Percentiles rank a stretch among this genome's conserved stretches.
These are phyloP conservation scores for Tolypocladium album DNA, from an alignment of 2,329 filamentous ascomycete species.

Conservation along the genomic window DNA sequence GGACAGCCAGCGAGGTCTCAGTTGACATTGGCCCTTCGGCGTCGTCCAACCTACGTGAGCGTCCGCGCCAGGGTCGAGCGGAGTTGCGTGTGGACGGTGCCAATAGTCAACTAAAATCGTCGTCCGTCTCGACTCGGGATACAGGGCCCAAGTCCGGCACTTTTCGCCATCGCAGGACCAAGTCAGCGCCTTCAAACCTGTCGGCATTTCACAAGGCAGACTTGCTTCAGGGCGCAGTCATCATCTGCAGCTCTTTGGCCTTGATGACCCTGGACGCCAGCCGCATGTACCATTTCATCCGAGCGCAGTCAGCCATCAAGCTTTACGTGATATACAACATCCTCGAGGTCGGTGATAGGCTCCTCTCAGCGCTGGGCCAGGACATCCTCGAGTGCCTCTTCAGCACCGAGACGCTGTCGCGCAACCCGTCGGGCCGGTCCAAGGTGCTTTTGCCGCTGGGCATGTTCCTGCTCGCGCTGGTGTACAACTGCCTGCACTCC, in stretches of 20 bases:
- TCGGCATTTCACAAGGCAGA: slow-evolving; percentile 91
- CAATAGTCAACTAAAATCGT: slow-evolving; percentile 6
- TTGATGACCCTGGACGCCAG: slow-evolving; percentile 91
- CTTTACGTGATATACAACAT: slow-evolving; percentile 99
- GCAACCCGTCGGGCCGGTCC: slow-evolving; percentile 77
- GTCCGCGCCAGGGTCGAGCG: background rate
- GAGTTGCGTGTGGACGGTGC: slow-evolving; percentile 1
- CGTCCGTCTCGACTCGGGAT: slow-evolving; percentile 10
- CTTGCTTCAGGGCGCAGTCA: slow-evolving; percentile 79
- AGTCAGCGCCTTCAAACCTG: slow-evolving; percentile 75
- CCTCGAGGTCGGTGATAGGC: slow-evolving; percentile 80
- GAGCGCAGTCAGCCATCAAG: slow-evolving; percentile 93
- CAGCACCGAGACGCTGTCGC: slow-evolving; percentile 82
- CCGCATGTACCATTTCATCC: slow-evolving; percentile 95
- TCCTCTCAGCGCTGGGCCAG: slow-evolving; percentile 85
- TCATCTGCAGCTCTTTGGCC: slow-evolving; percentile 73
- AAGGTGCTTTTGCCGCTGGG: slow-evolving; percentile 82
- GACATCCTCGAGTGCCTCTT: slow-evolving; percentile 95
- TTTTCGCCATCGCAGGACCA: slow-evolving; percentile 59
- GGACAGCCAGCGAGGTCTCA: slow-evolving; percentile 16
- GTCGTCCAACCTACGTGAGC: slow-evolving; percentile 4
- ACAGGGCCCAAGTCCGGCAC: slow-evolving; percentile 20
- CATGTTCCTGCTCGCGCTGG: slow-evolving; percentile 79
- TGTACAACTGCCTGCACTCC: slow-evolving; percentile 81
- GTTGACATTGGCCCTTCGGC: slow-evolving; percentile 4